Percentiles rank a stretch among this genome's conserved stretches.
Conservation (phyloP, 768 basidiomycete species). For the Podaxis sp. region DNA sequence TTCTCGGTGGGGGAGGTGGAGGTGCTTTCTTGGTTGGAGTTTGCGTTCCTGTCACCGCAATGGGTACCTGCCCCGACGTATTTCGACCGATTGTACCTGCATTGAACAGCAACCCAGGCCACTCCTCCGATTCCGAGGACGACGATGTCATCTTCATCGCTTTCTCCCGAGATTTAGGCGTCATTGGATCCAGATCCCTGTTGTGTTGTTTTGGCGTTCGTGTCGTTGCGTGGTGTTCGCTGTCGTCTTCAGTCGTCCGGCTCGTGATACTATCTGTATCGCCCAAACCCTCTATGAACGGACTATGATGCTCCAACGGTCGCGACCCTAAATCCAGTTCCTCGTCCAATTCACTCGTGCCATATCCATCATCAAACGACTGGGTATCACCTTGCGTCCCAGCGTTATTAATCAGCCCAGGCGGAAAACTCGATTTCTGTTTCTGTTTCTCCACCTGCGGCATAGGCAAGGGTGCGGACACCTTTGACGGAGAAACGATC, state of each 20-base stretch:
- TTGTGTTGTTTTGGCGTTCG: conserved; percentile 2
- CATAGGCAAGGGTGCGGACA: conserved; percentile 10
- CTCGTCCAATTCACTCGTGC: conserved; percentile 37
- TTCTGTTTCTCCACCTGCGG: conserved; percentile 6
- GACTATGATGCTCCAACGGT: conserved; percentile 38
- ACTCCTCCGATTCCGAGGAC: neutral
- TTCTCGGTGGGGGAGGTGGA: conserved; percentile 63
- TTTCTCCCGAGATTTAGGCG: neutral
- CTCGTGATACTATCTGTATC: conserved; percentile 22
- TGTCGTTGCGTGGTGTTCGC: conserved; percentile 24
- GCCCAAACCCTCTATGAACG: conserved; percentile 42
- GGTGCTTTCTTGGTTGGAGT: conserved; percentile 42
- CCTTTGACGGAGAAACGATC: conserved; percentile 16
- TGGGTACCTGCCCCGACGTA: neutral
- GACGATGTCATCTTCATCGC: neutral
- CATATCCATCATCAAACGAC: conserved; percentile 21
- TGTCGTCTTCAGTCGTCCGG: conserved; percentile 41
- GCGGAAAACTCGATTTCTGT: conserved; percentile 1
- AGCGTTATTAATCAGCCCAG: neutral
- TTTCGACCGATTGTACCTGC: neutral
- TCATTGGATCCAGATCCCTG: neutral
- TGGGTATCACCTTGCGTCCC: conserved; percentile 6
- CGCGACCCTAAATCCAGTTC: conserved; percentile 42
- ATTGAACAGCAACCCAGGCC: neutral
- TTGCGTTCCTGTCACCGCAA: neutral